These are phyloP conservation scores for Sporobolomyces phaffii DNA, from an alignment of 768 basidiomycete species.

Conservation along the genomic window DNA sequence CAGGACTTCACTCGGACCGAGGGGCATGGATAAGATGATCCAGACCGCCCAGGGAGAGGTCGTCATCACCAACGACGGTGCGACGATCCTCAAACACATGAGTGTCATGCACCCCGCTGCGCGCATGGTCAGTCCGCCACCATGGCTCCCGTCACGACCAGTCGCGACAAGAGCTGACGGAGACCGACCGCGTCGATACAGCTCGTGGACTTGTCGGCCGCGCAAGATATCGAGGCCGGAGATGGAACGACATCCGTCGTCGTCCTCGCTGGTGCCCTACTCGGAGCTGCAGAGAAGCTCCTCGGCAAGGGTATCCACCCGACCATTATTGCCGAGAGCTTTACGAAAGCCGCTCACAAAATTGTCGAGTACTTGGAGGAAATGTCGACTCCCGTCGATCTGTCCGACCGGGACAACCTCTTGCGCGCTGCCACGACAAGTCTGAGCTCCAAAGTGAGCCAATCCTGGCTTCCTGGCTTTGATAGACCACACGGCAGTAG, in stretches of 20 bases:
- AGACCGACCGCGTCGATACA: too few species aligned
- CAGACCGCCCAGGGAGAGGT: conserved; percentile 71
- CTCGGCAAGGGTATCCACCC: conserved; percentile 89
- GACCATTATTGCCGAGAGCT: conserved; percentile 91
- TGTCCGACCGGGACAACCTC: conserved; percentile 75
- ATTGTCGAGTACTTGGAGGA: conserved; percentile 90
- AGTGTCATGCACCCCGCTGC: conserved; percentile 96
- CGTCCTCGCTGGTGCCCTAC: conserved; percentile 84
- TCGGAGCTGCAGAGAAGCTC: conserved; percentile 95
- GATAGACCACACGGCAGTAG: neutral
- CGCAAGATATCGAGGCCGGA: conserved; percentile 96
- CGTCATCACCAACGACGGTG: conserved; percentile 97
- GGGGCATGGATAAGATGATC: conserved; percentile 99
- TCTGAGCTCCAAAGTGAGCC: conserved; percentile 84
- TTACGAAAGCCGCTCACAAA: conserved; percentile 83
- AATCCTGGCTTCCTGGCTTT: too few species aligned
- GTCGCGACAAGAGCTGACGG: too few species aligned
- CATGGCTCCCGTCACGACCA: too few species aligned
- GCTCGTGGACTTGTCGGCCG: conserved; percentile 95
- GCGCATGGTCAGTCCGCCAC: conserved; percentile 70
- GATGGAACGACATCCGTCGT: conserved; percentile 98
- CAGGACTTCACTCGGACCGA: conserved; percentile 87
- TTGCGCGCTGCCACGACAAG: conserved; percentile 90
- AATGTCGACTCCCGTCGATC: conserved; percentile 83
- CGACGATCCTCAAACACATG: conserved; percentile 76